Base-by-base conservation (phyloP, 164 flowering plant genomes). In the Nymphaea colorata region DNA sequence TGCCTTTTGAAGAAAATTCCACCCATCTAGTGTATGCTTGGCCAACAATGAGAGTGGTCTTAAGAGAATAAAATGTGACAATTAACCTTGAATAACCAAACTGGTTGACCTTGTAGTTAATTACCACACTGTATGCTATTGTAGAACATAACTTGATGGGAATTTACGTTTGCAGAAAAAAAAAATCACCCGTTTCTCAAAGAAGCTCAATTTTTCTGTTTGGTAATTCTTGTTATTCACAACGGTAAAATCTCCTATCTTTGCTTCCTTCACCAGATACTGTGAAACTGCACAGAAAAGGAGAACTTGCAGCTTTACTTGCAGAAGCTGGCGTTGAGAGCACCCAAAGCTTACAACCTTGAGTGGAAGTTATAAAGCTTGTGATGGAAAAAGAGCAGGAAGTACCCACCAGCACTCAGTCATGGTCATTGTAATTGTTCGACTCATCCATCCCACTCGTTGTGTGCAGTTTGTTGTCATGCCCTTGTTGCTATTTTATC, bases 231-330 rank as follows among this genome's bases (percentile, higher is more conserved):
- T 25, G 36, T 25, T 25, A 25, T 25, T 25, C 36, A 25, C 36
- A 25, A 25, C 36, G 0, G 36, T 25, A 25, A 25, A 25, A 25
- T 25, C 36, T 25, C 36, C 36, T 25, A 25, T 1, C 36, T 25
- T 25, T 25, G 36, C 36, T 25, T 25, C 36, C 36, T 25, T 25
- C 36, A 25, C 36, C 88, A 91, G 98, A 91, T 76, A 89, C 98
- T 44, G 71, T 91, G 74, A 84, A 81, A 71, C 79, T 91, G 64
- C 66, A 91, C 71, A 81, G 82, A 45, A 81, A 86, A 70, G 94
- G 94, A 65, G 92, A 84, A 71, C 89, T 91, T 55, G 82, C 78
- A 73, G 66, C 86, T 43, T 70, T 91, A 79, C 72, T 91, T 55
- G 78, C 82, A 18, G 89, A 84, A 76, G 92, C 88, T 62, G 76